phyloP scores from a whole-genome alignment of 768 basidiomycete species.

The Podaxis rugospora region DNA sequence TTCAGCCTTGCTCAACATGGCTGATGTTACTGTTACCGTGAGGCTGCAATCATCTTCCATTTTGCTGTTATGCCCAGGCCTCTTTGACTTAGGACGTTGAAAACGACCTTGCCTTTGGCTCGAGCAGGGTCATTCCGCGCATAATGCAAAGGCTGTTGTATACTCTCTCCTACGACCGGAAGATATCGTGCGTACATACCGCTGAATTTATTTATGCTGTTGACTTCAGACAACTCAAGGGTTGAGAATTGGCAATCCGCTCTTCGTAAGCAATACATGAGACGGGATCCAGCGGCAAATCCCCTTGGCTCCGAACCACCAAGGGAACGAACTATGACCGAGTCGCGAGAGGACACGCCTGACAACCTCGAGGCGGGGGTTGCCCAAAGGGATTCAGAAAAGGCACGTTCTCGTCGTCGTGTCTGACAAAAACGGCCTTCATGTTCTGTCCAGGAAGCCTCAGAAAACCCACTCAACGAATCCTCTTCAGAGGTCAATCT shows the following conservation, averaged over 20 bases:
- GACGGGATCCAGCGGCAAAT: constrained; percentile 65
- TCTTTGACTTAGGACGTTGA: constrained; percentile 61
- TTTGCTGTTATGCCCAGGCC: constrained; percentile 12
- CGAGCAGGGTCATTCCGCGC: constrained; percentile 58
- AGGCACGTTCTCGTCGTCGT: neutral
- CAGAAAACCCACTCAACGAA: constrained; percentile 1
- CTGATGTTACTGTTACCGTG: constrained; percentile 67
- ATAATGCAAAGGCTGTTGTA: constrained; percentile 73
- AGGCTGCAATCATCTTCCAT: constrained; percentile 18
- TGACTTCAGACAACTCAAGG: constrained; percentile 31
- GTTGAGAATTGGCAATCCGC: constrained; percentile 75
- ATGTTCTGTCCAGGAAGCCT: neutral
- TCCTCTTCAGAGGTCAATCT: neutral
- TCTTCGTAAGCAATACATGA: constrained; percentile 73
- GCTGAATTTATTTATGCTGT: constrained; percentile 7
- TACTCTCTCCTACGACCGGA: constrained; percentile 75
- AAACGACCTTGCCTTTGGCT: constrained; percentile 62
- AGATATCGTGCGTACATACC: constrained; percentile 56
- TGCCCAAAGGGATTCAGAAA: constrained; percentile 5
- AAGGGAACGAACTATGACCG: constrained; percentile 12
- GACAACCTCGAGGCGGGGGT: neutral
- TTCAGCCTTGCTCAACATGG: constrained; percentile 63
- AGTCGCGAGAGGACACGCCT: constrained; percentile 13
- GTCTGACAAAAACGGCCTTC: neutral
- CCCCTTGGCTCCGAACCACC: constrained; percentile 64